Percentiles rank a stretch among this genome's conserved stretches.
phyloP scores from a whole-genome alignment of 2,329 filamentous ascomycete genomes.

The Xylaria multiplex region DNA sequence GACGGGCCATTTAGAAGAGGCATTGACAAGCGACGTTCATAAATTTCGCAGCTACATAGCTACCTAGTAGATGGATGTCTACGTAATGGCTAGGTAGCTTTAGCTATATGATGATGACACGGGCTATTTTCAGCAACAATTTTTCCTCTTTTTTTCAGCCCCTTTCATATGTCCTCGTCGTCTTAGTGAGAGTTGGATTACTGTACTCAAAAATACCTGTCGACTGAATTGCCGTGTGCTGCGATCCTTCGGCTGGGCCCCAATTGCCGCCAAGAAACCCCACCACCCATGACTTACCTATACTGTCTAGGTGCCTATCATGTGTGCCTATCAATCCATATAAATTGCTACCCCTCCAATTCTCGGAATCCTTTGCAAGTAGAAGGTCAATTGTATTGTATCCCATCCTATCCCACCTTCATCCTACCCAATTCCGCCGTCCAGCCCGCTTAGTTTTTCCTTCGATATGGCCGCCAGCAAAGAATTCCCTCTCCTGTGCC shows the following conservation, averaged over 20 bases:
- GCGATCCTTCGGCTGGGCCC: not conserved
- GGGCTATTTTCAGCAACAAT: too few relatives aligned
- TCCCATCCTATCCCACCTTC: not conserved
- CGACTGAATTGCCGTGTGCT: not conserved
- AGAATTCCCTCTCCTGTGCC: conserved; percentile 87
- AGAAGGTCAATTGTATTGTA: not conserved
- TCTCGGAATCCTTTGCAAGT: not conserved
- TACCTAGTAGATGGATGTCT: not conserved
- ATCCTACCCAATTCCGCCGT: conserved; percentile 26
- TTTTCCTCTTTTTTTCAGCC: too few relatives aligned
- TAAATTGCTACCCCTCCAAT: conserved; percentile 50
- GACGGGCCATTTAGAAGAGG: not conserved
- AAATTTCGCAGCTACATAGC: not conserved
- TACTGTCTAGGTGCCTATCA: not conserved
- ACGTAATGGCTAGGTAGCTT: not conserved
- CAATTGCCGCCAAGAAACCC: conserved; percentile 37
- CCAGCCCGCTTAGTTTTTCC: conserved; percentile 24
- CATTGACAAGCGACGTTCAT: not conserved
- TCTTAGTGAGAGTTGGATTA: not conserved
- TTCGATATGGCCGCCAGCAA: conserved; percentile 75
- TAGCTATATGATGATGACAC: too few relatives aligned
- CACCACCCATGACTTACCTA: conserved; percentile 40
- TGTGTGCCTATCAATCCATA: conserved; percentile 33
- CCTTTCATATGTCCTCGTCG: too few relatives aligned
- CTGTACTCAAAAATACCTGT: conserved; percentile 11